Percentiles rank a stretch among this genome's conserved stretches.
phyloP scores from a whole-genome alignment of 73 alveolate species.

The Tetrahymena malaccensis region DNA sequence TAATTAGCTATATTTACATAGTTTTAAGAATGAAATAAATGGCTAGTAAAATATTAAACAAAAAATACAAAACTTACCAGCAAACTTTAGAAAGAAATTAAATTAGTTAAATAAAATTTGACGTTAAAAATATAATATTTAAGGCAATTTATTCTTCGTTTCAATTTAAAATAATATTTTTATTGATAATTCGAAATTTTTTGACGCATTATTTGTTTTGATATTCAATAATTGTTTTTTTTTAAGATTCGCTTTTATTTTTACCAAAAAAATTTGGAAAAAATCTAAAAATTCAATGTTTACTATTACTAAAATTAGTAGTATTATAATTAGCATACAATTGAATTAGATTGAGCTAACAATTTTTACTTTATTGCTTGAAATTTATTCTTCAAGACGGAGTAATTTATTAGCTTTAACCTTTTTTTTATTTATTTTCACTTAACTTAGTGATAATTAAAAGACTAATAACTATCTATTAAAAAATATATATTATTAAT shows the following conservation, averaged over 20 bases:
- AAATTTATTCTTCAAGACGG: neutral
- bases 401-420: neutral
- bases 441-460: neutral
- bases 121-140: neutral
- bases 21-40: neutral
- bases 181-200: neutral
- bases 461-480: neutral
- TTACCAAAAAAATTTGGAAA: neutral
- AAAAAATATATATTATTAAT: neutral
- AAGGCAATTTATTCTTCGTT: too few relatives aligned
- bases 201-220: neutral
- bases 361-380: neutral
- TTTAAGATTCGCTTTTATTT: neutral
- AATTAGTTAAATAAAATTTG: neutral
- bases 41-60: neutral
- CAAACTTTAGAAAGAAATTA: neutral
- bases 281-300: neutral
- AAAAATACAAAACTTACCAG: neutral
- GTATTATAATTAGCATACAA: too few relatives aligned
- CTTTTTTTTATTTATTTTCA: neutral
- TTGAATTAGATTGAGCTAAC: neutral
- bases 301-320: neutral
- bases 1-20: neutral
- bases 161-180: too few relatives aligned
- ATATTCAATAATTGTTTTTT: too few relatives aligned